Evolutionary conservation across 169 alveolate genomes (phyloP).

Genomic region (Eimeria necatrix): DNA sequence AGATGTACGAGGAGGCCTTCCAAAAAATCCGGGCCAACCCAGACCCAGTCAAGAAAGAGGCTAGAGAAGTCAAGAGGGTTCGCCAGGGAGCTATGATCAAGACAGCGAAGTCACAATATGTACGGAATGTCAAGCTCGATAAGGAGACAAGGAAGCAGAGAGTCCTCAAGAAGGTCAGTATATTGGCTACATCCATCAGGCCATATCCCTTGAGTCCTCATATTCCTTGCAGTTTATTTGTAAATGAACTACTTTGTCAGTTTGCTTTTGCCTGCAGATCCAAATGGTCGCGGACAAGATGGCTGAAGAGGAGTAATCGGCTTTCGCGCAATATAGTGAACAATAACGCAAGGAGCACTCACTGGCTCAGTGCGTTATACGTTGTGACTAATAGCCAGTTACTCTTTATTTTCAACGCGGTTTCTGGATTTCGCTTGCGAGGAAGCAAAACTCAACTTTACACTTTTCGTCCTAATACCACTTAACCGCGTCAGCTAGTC

Average conservation of each 20-base stretch:
- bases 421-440: too few species aligned
- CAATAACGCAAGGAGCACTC: too few species aligned
- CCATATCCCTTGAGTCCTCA: neutral
- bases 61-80: slow-evolving; percentile 86
- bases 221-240: neutral
- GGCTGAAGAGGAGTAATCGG: slow-evolving; percentile 35
- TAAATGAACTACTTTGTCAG: neutral
- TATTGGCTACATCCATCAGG: too few species aligned
- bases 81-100: slow-evolving; percentile 92
- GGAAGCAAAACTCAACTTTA: too few species aligned
- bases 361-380: too few species aligned
- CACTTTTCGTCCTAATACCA: too few species aligned
- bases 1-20: slow-evolving; percentile 98
- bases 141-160: slow-evolving; percentile 96
- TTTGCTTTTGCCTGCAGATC: neutral
- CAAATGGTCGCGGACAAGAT: slow-evolving; percentile 59
- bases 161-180: slow-evolving; percentile 94
- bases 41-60: slow-evolving; percentile 90
- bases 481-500: too few species aligned
- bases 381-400: too few species aligned
- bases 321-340: neutral
- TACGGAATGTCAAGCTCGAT: slow-evolving; percentile 94
- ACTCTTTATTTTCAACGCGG: too few species aligned
- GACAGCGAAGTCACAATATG: slow-evolving; percentile 95
- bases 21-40: slow-evolving; percentile 98